Evolutionary conservation across 345 rosid species (phyloP), one percentile per base, ranked within the genome.

Genomic region (Hirschfeldia incana): DNA sequence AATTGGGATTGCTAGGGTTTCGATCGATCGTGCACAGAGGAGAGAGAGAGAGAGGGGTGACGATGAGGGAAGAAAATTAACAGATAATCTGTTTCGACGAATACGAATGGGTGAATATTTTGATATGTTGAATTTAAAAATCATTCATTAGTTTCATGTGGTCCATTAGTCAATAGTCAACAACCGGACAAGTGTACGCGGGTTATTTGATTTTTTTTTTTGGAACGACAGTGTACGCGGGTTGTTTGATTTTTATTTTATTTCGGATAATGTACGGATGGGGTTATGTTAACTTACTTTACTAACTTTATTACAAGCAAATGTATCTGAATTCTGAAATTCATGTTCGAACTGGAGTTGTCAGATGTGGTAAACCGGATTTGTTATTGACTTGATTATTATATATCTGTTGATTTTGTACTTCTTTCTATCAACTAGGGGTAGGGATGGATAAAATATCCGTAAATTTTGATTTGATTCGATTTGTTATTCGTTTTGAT

Each of bases 1-100:
- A 80, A 80, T 69, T 74, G 79, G 61, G 46, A 75, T 75, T 0
- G 72, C 66, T 80, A 80, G 83, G 83, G 83, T 80, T 80, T 63
- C 72, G 66, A 46, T 44, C 51, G 64, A 75, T 63, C 39, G 72
- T 74, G 44, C 0, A 62, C 15, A 13, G 1, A 44, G 32, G 51
- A 32, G 74, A 46, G 71, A 58, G 67, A 39, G 51, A 13, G 1
- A 44, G 32, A 51, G 44, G 29, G 74, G 5, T 2, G 75, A 36
- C 0, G 78, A 75, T 9, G 74, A 60, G 0, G 75, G 51, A 6
- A 58, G 27, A 10, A 59, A 67, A 67, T 9, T 36, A 39, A 13
- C 73, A 42, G 76, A 21, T 66, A 29, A 32, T 44, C 7, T 58
- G 12, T 12, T 46, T 34, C n/a, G 63, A 57, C 65, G 36, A 61